Evolutionary conservation across 228 moss, liverwort and hornwort species (phyloP), one percentile per base, ranked within the genome.

Genomic region (Sphagnum magellanicum): DNA sequence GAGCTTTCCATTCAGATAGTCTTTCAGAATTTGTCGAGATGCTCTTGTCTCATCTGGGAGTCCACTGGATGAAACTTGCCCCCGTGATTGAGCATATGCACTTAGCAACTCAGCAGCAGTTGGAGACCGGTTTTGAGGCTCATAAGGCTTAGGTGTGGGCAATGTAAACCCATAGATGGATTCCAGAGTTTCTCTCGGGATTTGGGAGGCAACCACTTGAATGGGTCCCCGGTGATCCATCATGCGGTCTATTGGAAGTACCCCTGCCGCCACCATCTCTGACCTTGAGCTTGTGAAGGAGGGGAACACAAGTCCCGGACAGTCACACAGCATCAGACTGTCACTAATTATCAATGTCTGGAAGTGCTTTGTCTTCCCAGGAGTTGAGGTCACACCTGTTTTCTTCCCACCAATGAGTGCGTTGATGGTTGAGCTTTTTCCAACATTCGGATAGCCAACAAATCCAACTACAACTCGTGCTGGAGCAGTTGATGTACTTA

Each of bases 381-480:
- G 97, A 66, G 97, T 98, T 5, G 97, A 90, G 9, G 97, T 98
- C 17, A 98, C 97, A 14, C 97, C 97, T 52, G 97, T 98, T 78
- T 90, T 93, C 82, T 98, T 98, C 73, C 87, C 83, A 50, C 97
- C 97, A 52, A 98, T 91, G 61, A 98, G 70, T 6, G 97, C 97
- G 65, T 98, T 98, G 74, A 98, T 98, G 46, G 97, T 91, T 51
- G 97, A 98, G 52, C 93, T 93, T 72, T 98, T 98, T 6, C 97
- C 97, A 47, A 98, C 97, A 75, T 98, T 98, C 6, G 97, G 93
- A 66, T 98, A 98, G n/a, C 93, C 97, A 17, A 98, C 91, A 76
- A 98, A 98, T 63, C 97, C 97, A 47, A 98, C 93, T 63, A 91
- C 88, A 67, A 91, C 97, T 77, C 87, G 88, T 59, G 79, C 75